Evolutionary conservation across 495 filamentous ascomycete genomes (phyloP).

Genomic region (Hypoxylon lienhwacheense): DNA sequence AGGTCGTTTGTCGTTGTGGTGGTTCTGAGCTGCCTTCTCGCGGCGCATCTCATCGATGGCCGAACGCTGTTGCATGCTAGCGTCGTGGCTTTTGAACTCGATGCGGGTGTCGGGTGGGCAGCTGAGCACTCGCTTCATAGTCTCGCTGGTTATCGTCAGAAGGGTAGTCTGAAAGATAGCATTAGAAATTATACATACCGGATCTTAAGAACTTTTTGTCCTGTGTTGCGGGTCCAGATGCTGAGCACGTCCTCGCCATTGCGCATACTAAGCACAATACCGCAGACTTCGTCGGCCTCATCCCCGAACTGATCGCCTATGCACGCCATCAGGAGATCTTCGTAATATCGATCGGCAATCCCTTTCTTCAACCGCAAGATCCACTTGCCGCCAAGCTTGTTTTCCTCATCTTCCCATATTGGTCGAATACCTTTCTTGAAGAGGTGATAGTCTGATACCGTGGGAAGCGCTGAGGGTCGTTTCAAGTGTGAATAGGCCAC

Average conservation of each 20-base stretch:
- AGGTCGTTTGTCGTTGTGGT: constrained; percentile 49
- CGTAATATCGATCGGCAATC: constrained; percentile 95
- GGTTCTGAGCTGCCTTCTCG: constrained; percentile 63
- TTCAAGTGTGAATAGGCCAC: constrained; percentile 88
- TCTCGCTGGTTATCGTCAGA: constrained; percentile 63
- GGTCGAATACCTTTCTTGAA: constrained; percentile 97
- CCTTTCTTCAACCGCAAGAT: constrained; percentile 95
- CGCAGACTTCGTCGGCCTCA: constrained; percentile 91
- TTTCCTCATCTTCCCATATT: constrained; percentile 98
- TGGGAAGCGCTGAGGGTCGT: constrained; percentile 80
- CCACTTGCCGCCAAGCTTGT: constrained; percentile 96
- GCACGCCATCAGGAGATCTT: constrained; percentile 88
- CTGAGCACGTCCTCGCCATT: constrained; percentile 96
- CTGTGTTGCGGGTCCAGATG: constrained; percentile 93
- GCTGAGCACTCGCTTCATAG: constrained; percentile 81
- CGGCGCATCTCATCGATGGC: constrained; percentile 81
- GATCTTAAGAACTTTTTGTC: constrained; percentile 93
- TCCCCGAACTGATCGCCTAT: constrained; percentile 95
- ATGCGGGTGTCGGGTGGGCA: constrained; percentile 88
- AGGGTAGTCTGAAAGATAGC: constrained; percentile 5
- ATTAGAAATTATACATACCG: constrained; percentile 63
- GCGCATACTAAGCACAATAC: constrained; percentile 87
- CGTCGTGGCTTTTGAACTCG: constrained; percentile 89
- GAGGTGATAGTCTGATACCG: constrained; percentile 96
- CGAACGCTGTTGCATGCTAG: constrained; percentile 76